Evolutionary conservation across 2,329 filamentous ascomycete species (phyloP), one percentile per base, ranked within the genome.

Genomic region (Pezicula carpinea): DNA sequence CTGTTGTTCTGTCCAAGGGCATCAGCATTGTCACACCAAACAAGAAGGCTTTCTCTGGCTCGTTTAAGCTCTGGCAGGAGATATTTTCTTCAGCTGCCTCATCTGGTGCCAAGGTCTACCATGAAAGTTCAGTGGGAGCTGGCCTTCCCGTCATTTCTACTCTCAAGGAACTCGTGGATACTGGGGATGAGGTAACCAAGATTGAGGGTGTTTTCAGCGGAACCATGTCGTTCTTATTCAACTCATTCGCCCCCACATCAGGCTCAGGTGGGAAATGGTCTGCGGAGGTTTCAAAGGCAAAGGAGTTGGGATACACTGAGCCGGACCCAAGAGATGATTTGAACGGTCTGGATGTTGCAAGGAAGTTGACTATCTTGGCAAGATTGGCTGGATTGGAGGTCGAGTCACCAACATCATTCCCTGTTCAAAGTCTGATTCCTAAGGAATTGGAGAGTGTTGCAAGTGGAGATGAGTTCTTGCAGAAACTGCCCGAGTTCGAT

Each of bases 191-290:
- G 64, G 85, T 99, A 5, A 89, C 80, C 46, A 91, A 85, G 70
- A 95, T 99, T 58, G 92, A 97, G 71, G 93, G 93, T 56, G 91
- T 99, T 43, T 97, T 99, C 72, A 95, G 89, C 52, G 93, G 93
- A 54, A 99, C 93, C 46, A 92, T 99, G 82, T 95, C 88, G 33
- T 99, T 96, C 76, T 77, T 99, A 34, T 97, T 99, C 82, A 97
- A 97, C 76, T 91, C 83, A 18, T 99, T 97, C 67, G 89, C 91
- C 41, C 93, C 93, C 0, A 83, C 84, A 3, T 79, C 82, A 42
- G 86, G 85, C 5, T 72, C 76, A 18, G 87, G 87, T 29, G 89
- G 88, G 44, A 83, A 85, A 62, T 99, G 95, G 85, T 93, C 89
- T 36, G 86, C 86, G 41, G 91, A 96, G 64, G 93, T 99, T 29